Percentiles rank a stretch among this genome's conserved stretches.
Conservation (phyloP, 2,329 filamentous ascomycete species). For the Epichloe aotearoae region DNA sequence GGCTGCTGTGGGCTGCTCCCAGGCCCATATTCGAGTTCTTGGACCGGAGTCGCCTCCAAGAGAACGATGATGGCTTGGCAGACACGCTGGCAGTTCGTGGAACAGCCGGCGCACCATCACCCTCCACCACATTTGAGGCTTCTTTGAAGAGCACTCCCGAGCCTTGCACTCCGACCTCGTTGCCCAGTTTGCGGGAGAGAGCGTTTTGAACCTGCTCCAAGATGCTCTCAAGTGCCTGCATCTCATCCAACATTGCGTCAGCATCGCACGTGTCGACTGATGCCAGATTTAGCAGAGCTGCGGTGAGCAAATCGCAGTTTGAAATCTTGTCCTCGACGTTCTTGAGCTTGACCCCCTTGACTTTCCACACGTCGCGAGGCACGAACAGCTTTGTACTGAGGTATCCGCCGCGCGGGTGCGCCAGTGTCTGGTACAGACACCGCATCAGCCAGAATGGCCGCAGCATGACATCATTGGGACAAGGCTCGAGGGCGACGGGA, state of each 20-base stretch:
- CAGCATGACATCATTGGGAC: slow-evolving; percentile 77
- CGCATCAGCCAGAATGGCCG: slow-evolving; percentile 97
- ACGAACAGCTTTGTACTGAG: slow-evolving; percentile 85
- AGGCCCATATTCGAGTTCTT: slow-evolving; percentile 68
- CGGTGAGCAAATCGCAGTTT: slow-evolving; percentile 81
- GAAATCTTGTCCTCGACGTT: slow-evolving; percentile 86
- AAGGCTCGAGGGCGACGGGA: slow-evolving; percentile 75
- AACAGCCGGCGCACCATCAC: slow-evolving; percentile 25
- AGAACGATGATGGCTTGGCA: slow-evolving; percentile 58
- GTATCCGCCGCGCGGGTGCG: slow-evolving; percentile 84
- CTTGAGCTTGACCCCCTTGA: slow-evolving; percentile 87
- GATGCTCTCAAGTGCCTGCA: slow-evolving; percentile 76
- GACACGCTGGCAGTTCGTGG: slow-evolving; percentile 48
- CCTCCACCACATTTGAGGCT: slow-evolving; percentile 36
- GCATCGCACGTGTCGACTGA: slow-evolving; percentile 82
- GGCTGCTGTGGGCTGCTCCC: slow-evolving; percentile 31
- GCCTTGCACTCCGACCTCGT: slow-evolving; percentile 75
- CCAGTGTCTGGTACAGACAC: slow-evolving; percentile 81
- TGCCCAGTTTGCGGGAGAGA: slow-evolving; percentile 76
- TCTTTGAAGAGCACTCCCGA: slow-evolving; percentile 65
- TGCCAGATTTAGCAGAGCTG: slow-evolving; percentile 70
- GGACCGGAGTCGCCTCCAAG: slow-evolving; percentile 78
- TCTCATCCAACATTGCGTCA: slow-evolving; percentile 83
- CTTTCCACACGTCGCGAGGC: slow-evolving; percentile 83
- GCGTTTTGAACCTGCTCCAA: slow-evolving; percentile 72